Evolutionary conservation across 148 eudicot species (phyloP).

Genomic region (Dianthus caryophyllus): DNA sequence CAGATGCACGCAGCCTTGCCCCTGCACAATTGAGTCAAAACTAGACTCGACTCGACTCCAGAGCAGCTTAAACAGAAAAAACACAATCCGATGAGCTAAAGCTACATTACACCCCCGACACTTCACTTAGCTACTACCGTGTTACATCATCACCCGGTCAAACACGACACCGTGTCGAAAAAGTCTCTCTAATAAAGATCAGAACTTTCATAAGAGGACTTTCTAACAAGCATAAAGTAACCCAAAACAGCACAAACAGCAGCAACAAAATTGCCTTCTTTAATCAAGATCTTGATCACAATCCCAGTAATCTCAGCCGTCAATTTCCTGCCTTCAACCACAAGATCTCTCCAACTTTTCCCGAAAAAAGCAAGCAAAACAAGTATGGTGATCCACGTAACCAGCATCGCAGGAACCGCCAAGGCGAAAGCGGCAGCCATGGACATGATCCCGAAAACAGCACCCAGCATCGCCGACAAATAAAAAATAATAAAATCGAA

Average conservation of each 20-base stretch:
- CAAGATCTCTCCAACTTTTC: conserved; percentile 29
- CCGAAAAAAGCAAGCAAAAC: conserved; percentile 45
- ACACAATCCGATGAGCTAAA: too few relatives aligned
- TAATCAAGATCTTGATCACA: conserved; percentile 52
- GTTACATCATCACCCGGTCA: too few relatives aligned
- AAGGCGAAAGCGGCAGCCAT: conserved; percentile 67
- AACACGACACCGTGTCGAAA: too few relatives aligned
- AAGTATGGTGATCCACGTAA: conserved; percentile 54
- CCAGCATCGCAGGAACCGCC: conserved; percentile 62
- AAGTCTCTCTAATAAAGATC: too few relatives aligned
- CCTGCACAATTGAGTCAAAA: too few relatives aligned
- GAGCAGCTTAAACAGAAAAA: too few relatives aligned
- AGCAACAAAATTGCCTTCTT: conserved; percentile 74
- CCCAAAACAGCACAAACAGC: conserved; percentile 67
- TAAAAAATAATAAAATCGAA: too few relatives aligned
- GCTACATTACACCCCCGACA: too few relatives aligned
- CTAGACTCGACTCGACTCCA: too few relatives aligned
- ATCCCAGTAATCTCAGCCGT: conserved; percentile 50
- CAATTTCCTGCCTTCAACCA: conserved; percentile 47
- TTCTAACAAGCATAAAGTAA: conserved; percentile 53
- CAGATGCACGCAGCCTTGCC: too few relatives aligned
- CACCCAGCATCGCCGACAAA: conserved; percentile 53
- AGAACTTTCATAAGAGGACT: conserved; percentile 12
- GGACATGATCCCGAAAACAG: conserved; percentile 58
- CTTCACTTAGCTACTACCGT: too few relatives aligned